Base-by-base conservation (phyloP, 2,329 filamentous ascomycete species). In the Fusarium domesticum region DNA sequence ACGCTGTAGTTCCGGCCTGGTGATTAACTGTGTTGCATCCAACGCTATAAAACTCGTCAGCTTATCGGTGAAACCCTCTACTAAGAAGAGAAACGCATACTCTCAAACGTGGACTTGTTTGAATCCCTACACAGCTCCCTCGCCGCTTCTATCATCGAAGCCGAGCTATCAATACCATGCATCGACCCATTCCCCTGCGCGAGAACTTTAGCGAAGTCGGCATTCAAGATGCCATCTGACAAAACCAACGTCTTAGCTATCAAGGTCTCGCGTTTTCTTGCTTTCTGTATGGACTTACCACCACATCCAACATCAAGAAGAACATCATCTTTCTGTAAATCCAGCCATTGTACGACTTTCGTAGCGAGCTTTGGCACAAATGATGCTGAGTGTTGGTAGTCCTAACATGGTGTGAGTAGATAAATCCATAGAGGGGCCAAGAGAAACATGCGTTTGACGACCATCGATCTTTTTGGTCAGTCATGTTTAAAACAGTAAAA, bases 271-370 rank as follows among this genome's bases (percentile, higher is more conserved):
- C n/a, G n/a, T n/a, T n/a, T n/a, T 16, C 0, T 25, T 25, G 30
- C 6, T 32, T 14, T 35, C 6, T 6, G 10, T 16, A n/a, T 20
- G 18, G 17, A 6, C 68, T 48, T 45, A 79, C 77, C 81, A 34
- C 83, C 82, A 53, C 82, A 85, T 12, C 82, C 82, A 41, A 85
- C 65, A 51, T 85, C 82, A 2, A 85, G 67, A 17, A 85, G 72
- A 14, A 68, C 61, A 58, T 85, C 81, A 50, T 78, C 74, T 19
- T 73, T 70, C 45, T 80, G 71, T 1, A 81, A 71, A 51, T 82
- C 73, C 0, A 85, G 69, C 74, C 79, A 84, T 35, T 70, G 62
- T 10, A 83, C 56, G 5, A 85, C 70, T 47, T 80, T 83, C 14
- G 70, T 72, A 1, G 81, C 75, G 8, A 85, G 67, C 57, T 81